Evolutionary conservation across 768 basidiomycete species (phyloP).

Genomic region (Suillus americanus): DNA sequence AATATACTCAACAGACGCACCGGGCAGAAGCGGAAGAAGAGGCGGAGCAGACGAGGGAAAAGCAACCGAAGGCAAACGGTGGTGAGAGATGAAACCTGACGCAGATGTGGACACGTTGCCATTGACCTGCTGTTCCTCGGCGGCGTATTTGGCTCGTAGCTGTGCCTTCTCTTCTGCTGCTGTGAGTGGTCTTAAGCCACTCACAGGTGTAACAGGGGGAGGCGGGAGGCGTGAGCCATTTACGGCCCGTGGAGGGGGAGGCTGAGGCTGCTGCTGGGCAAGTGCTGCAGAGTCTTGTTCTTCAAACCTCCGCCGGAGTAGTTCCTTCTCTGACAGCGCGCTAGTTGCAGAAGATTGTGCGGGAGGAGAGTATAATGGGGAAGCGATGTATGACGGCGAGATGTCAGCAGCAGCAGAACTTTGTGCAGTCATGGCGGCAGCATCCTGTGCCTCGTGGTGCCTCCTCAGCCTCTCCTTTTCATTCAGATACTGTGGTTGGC

Average conservation of each 20-base stretch:
- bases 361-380: constrained; percentile 16
- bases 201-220: constrained; percentile 28
- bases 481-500: constrained; percentile 37
- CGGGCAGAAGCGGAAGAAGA: constrained; percentile 74
- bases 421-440: constrained; percentile 40
- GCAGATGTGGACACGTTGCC: constrained; percentile 13
- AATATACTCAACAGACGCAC: constrained; percentile 78
- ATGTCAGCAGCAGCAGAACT: constrained; percentile 19
- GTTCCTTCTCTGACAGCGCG: constrained; percentile 54
- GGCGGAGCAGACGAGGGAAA: constrained; percentile 27
- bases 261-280: constrained; percentile 19
- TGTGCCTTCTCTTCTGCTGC: constrained; percentile 82
- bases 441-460: constrained; percentile 67
- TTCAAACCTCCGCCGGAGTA: constrained; percentile 53
- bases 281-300: constrained; percentile 49
- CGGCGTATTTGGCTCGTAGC: constrained; percentile 62
- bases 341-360: constrained; percentile 25
- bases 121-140: constrained; percentile 42
- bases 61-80: constrained; percentile 7
- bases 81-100: constrained; percentile 20
- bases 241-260: constrained; percentile 23
- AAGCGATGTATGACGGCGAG: constrained; percentile 13
- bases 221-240: constrained; percentile 32
- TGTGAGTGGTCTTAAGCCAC: constrained; percentile 42
- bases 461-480: constrained; percentile 74